phyloP scores from a whole-genome alignment of 805 yeast species.

The Ogataea siamensis region DNA sequence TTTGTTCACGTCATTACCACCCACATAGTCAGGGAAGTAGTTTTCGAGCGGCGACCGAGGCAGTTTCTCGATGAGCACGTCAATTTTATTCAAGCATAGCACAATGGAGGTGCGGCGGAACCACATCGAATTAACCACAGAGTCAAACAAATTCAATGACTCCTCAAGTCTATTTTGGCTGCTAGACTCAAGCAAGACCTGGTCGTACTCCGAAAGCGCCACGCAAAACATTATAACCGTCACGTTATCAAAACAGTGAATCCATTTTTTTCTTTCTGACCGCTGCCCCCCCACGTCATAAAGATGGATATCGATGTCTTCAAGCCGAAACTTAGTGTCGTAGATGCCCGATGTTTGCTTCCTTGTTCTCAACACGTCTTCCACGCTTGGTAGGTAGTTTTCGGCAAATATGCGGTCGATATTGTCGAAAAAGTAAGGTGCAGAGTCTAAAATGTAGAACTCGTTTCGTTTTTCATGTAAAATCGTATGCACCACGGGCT shows the following conservation, averaged over 20 bases:
- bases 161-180: conserved; percentile 78
- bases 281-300: conserved; percentile 96
- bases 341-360: conserved; percentile 91
- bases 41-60: conserved; percentile 77
- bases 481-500: conserved; percentile 57
- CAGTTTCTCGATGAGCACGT: conserved; percentile 82
- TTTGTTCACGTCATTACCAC: conserved; percentile 84
- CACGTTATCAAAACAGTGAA: conserved; percentile 92
- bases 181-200: conserved; percentile 72
- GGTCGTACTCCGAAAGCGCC: conserved; percentile 88
- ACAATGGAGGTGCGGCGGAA: conserved; percentile 84
- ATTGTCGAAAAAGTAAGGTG: conserved; percentile 70
- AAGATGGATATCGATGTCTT: conserved; percentile 59
- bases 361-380: conserved; percentile 82
- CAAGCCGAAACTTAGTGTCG: conserved; percentile 77
- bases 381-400: conserved; percentile 67
- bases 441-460: conserved; percentile 84
- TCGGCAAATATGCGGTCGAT: conserved; percentile 57
- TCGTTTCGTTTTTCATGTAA: conserved; percentile 59
- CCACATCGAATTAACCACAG: conserved; percentile 92
- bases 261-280: conserved; percentile 95
- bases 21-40: conserved; percentile 86
- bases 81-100: conserved; percentile 84
- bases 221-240: conserved; percentile 88
- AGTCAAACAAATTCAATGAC: conserved; percentile 79